Percentiles rank a stretch among this genome's conserved stretches.
Evolutionary conservation across 768 basidiomycete species (phyloP).

Genomic region (Lentinula boryana): DNA sequence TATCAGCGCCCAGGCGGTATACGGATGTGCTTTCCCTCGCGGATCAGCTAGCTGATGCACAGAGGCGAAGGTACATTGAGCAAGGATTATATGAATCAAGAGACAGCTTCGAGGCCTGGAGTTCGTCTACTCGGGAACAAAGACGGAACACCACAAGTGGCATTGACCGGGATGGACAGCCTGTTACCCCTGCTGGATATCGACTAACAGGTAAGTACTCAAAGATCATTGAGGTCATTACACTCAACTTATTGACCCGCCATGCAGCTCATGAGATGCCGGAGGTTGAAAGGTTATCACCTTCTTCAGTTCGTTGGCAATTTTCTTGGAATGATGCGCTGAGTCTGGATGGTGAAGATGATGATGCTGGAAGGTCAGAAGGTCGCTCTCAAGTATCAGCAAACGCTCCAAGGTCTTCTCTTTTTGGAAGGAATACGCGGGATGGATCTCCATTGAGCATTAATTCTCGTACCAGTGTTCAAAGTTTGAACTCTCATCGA

Average conservation of each 20-base stretch:
- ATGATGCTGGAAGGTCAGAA: not conserved
- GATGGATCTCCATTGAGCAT: not conserved
- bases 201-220: not conserved
- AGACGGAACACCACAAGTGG: not conserved
- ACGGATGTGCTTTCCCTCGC: not conserved
- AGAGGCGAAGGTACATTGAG: not conserved
- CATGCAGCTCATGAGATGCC: not conserved
- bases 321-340: slow-evolving; percentile 6
- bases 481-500: not conserved
- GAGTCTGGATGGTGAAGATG: not conserved
- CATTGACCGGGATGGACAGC: not conserved
- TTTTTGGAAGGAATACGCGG: not conserved
- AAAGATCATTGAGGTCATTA: not conserved
- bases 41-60: not conserved
- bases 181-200: not conserved
- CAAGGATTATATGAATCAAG: not conserved
- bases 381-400: not conserved
- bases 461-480: not conserved
- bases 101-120: not conserved
- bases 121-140: not conserved
- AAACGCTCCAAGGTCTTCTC: not conserved
- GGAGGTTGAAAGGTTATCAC: not conserved
- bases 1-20: not conserved
- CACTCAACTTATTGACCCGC: not conserved
- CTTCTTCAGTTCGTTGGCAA: slow-evolving; percentile 1